Base-by-base conservation (phyloP, 176 grass and related monocot genomes). In the Triticum turgidum region DNA sequence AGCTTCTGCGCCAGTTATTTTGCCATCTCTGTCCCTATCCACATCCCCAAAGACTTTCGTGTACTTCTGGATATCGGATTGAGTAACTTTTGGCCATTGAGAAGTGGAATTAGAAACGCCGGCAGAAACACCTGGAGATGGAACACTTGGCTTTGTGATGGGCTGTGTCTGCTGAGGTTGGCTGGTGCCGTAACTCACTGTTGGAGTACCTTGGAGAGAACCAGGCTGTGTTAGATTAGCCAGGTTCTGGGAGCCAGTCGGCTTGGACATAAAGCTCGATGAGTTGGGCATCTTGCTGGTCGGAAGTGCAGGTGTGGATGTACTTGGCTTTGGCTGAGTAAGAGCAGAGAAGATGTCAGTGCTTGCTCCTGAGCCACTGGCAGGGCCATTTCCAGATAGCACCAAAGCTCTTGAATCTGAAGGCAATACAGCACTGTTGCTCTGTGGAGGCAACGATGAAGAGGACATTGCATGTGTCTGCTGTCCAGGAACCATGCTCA, bases 21-120 rank as follows among this genome's bases (percentile, higher is more conserved):
- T 99, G 49, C 97, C 97, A 93, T 94, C 97, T 90, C 92, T 96
- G 76, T 97, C 94, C 77, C 89, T 99, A 81, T 94, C 94, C 35
- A 99, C 92, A 59, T 96, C 94, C 27, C 85, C 90, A 83, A 99
- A 99, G 58, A 99, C 97, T 84, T 94, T 94, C 61, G 91, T 93
- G 90, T 99, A 99, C 73, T 99, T 99, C 81, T 91, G 92, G 79
- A 99, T 92, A 70, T 99, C 97, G 78, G 94, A 86, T 76, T 99
- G 94, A 81, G 77, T 90, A 81, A 99, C 89, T 88, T 96, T 99
- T n/a, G 97, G 94, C 97, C 97, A 99, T 69, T 96, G 91, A 41
- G 88, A 82, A 80, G 89, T 65, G 73, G 89, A 93, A 83, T 73
- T 95, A 64, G 91, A 84, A 87, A 77, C 33, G 54, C 69, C 84